Evolutionary conservation across 768 basidiomycete genomes (phyloP).

Genomic region (Agaricus blazei): DNA sequence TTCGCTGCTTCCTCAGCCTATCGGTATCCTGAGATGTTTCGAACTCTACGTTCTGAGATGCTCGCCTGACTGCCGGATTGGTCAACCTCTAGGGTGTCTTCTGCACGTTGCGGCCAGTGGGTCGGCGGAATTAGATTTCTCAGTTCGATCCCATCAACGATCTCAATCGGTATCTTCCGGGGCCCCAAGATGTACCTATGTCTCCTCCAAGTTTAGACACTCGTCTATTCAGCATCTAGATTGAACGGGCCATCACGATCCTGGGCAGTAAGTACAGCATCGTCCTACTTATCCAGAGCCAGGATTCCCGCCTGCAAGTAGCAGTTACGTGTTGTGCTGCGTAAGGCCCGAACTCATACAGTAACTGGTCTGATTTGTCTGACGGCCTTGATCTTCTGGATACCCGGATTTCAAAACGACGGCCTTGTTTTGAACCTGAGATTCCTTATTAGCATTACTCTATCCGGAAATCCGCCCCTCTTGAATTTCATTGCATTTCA

Average conservation of each 20-base stretch:
- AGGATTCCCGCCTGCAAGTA: too few relatives aligned
- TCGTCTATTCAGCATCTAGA: slow-evolving; percentile 3
- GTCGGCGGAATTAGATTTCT: slow-evolving; percentile 37
- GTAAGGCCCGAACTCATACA: neutral
- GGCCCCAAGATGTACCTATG: neutral
- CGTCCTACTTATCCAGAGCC: too few relatives aligned
- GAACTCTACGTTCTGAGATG: slow-evolving; percentile 41
- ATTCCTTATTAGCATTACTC: neutral
- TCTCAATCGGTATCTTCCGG: slow-evolving; percentile 10
- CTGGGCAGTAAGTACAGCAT: too few relatives aligned
- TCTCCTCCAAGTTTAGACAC: slow-evolving; percentile 5
- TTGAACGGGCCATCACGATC: neutral
- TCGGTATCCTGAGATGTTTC: slow-evolving; percentile 35
- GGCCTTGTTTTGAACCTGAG: slow-evolving; percentile 20
- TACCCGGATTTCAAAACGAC: slow-evolving; percentile 19
- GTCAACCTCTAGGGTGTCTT: slow-evolving; percentile 19
- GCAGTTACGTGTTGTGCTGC: too few relatives aligned
- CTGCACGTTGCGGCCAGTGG: slow-evolving; percentile 37
- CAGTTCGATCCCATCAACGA: slow-evolving; percentile 14
- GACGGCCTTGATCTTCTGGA: slow-evolving; percentile 1
- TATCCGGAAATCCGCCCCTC: slow-evolving; percentile 3
- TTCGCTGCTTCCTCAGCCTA: slow-evolving; percentile 28
- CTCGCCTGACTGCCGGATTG: slow-evolving; percentile 43
- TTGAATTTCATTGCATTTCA: slow-evolving; percentile 1
- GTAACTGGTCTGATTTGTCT: neutral